Conservation (phyloP, 768 basidiomycete species). For the Hysterangium stoloniferum region DNA sequence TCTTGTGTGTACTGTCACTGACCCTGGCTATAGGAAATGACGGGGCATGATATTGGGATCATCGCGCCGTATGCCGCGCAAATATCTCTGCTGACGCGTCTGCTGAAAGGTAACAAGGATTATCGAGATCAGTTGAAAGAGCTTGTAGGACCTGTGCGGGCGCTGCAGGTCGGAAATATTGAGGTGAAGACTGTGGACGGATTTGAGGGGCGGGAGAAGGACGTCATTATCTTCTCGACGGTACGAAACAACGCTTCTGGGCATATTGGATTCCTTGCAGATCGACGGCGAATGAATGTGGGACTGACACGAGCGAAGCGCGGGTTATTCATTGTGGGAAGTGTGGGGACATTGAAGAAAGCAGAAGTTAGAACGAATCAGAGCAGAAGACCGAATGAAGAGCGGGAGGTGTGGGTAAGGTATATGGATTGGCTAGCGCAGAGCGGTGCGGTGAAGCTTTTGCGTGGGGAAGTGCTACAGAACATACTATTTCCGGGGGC, state of each 20-base stretch:
- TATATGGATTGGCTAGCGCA: conserved; percentile 51
- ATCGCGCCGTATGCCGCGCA: conserved; percentile 92
- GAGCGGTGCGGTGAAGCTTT: conserved; percentile 42
- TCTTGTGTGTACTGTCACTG: not conserved
- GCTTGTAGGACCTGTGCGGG: conserved; percentile 59
- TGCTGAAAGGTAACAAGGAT: conserved; percentile 49
- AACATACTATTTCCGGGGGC: not conserved
- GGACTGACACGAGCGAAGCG: conserved; percentile 84
- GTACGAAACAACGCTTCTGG: conserved; percentile 75
- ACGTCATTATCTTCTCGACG: conserved; percentile 86
- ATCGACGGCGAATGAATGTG: conserved; percentile 80
- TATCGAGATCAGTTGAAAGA: conserved; percentile 46
- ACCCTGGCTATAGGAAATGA: conserved; percentile 44
- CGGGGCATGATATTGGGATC: conserved; percentile 77
- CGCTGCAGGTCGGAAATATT: conserved; percentile 54
- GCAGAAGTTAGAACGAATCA: conserved; percentile 27
- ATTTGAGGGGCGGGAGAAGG: conserved; percentile 91
- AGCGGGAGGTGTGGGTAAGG: conserved; percentile 47
- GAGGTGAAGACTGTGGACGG: conserved; percentile 94
- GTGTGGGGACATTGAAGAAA: conserved; percentile 50
- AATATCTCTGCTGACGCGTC: conserved; percentile 62
- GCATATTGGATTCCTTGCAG: conserved; percentile 83
- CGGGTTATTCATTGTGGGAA: conserved; percentile 78
- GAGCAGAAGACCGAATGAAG: conserved; percentile 31
- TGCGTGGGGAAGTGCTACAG: conserved; percentile 28